Conservation (phyloP, 192 early-diverging fungal genomes). For the Linnemannia elongata region DNA sequence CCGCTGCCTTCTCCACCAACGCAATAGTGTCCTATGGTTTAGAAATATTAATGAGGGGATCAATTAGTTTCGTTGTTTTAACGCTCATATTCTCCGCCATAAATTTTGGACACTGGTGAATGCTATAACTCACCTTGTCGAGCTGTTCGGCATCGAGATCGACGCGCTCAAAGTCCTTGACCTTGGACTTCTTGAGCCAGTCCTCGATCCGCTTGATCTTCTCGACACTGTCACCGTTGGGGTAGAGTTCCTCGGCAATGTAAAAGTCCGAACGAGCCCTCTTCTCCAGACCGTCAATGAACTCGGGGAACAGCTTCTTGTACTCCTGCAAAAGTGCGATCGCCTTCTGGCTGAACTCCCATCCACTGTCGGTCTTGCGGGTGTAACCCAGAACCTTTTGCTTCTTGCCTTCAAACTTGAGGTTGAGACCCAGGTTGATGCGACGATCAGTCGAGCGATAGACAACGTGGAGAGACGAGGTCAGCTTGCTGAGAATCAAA, state of each 20-base stretch:
- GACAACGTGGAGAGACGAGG: constrained; percentile 83
- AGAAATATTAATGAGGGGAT: background rate
- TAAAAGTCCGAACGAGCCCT: constrained; percentile 65
- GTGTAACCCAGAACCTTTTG: constrained; percentile 93
- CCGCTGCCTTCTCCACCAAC: constrained; percentile 70
- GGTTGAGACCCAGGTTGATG: constrained; percentile 85
- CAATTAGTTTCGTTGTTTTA: no score
- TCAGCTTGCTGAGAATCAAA: constrained; percentile 85
- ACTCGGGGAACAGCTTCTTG: constrained; percentile 68
- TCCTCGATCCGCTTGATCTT: constrained; percentile 70
- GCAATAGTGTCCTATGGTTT: constrained; percentile 64
- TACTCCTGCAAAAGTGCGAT: constrained; percentile 81
- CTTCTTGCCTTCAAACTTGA: constrained; percentile 92
- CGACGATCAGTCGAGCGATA: constrained; percentile 67
- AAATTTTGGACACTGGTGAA: no score
- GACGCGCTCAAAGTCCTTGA: constrained; percentile 75
- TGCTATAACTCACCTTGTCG: constrained; percentile 64
- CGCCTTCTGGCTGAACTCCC: constrained; percentile 91
- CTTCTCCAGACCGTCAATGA: constrained; percentile 65
- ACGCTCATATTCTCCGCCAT: no score
- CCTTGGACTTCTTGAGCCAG: constrained; percentile 74
- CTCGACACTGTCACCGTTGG: constrained; percentile 50
- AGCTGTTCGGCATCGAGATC: constrained; percentile 73
- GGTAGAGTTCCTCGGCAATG: constrained; percentile 73
- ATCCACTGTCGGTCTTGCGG: constrained; percentile 78